Percentiles rank a stretch among this genome's conserved stretches.
These are phyloP conservation scores for Dorcoceras hygrometricum DNA, from an alignment of 257 asterid genomes.

Conservation along the genomic window DNA sequence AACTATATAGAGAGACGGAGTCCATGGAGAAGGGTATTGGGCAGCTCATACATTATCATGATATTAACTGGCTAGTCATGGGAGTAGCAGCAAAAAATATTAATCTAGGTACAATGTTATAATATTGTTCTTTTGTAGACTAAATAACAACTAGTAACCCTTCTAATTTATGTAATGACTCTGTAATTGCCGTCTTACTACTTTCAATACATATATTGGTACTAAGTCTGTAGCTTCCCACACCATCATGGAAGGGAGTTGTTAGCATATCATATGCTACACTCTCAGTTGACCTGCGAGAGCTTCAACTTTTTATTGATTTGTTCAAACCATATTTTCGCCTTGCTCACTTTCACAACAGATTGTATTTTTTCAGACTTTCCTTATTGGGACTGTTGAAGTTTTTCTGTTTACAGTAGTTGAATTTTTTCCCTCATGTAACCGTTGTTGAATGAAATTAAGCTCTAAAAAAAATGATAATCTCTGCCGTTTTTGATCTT, in stretches of 20 bases:
- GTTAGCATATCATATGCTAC: background rate
- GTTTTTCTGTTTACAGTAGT: background rate
- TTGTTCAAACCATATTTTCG: background rate
- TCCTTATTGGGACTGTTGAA: background rate
- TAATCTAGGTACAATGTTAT: constrained; percentile 54
- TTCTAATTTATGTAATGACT: background rate
- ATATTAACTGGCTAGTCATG: constrained; percentile 74
- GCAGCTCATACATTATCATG: constrained; percentile 52
- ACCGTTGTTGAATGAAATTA: too few species aligned
- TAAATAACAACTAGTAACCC: background rate
- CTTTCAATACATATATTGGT: background rate
- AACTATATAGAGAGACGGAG: constrained; percentile 52
- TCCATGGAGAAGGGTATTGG: constrained; percentile 75
- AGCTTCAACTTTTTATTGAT: background rate
- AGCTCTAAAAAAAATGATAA: too few species aligned
- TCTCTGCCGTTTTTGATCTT: too few species aligned
- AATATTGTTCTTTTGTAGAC: background rate
- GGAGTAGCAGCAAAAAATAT: constrained; percentile 74
- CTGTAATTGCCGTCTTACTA: constrained; percentile 4
- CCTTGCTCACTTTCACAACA: background rate
- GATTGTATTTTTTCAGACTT: background rate
- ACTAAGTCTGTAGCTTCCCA: background rate
- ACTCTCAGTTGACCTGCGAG: background rate
- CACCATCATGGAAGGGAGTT: background rate
- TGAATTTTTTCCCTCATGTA: too few species aligned